Base-by-base conservation (phyloP, 768 basidiomycete genomes). In the Suillus lakei region DNA sequence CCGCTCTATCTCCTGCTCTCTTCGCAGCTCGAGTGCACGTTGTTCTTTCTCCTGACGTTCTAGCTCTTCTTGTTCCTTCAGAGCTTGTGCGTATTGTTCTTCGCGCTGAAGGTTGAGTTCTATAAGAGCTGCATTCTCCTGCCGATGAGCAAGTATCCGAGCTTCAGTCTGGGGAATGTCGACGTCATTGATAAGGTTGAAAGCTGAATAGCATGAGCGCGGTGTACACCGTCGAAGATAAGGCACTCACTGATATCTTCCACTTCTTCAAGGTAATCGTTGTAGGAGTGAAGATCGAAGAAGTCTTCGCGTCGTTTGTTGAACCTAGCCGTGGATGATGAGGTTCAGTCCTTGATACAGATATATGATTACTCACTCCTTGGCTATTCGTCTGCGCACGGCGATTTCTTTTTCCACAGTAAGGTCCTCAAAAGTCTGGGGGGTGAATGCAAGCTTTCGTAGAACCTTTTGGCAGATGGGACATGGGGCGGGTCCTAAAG, bases 231-330 rank as follows among this genome's bases (percentile, higher is more conserved):
- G 23, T 55, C 8, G 32, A 50, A 26, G 32, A 9, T 15, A 13
- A 34, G 62, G 30, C 9, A 73, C 88, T 73, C 68, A 89, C 90
- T 87, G 69, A 98, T 91, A 71, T 98, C 94, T 78, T 99, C 97
- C 3, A 96, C 95, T 75, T 94, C 89, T 77, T 99, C 96, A 13
- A 99, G 85, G 74, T 99, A 99, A 74, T 99, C 92, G 71, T 99
- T 98, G 77, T 96, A 98, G 18, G 86, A 83, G 13, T 86, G 84
- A 48, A 93, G 81, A 73, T 91, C 89, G 0, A 79, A 77, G 74
- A 99, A 99, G 77, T 99, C 98, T 62, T 96, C 93, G 48, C 89
- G 81, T 36, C 91, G 86, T 78, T 98, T 98, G 78, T 99, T 99
- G 76, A 99, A 99, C 70, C 96, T 98, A 67, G 44, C 53, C 46